phyloP scores from a whole-genome alignment of 306 rosid genomes.

The Fragaria nilgerrensis region DNA sequence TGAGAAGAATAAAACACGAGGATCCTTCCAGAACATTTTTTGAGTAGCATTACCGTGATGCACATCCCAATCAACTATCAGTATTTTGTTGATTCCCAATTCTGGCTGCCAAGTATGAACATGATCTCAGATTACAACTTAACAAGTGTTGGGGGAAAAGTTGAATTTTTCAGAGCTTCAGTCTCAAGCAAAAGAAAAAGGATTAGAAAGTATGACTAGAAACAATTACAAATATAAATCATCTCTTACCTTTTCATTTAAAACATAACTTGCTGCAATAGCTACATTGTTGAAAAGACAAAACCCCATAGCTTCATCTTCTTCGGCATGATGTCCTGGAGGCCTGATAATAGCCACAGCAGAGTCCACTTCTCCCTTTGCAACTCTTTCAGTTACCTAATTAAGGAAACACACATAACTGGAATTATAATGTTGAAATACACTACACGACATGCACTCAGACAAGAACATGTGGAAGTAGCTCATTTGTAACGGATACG shows the following conservation, averaged over 20 bases:
- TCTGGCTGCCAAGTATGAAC: slow-evolving; percentile 62
- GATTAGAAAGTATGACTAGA: neutral
- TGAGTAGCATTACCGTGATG: slow-evolving; percentile 99
- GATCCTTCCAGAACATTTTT: slow-evolving; percentile 81
- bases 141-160: neutral
- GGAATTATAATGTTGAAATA: slow-evolving; percentile 11
- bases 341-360: slow-evolving; percentile 91
- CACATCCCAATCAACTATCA: slow-evolving; percentile 97
- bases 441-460: neutral
- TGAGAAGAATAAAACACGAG: slow-evolving; percentile 90
- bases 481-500: neutral
- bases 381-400: slow-evolving; percentile 73
- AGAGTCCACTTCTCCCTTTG: slow-evolving; percentile 71
- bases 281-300: slow-evolving; percentile 94
- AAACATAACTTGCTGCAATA: slow-evolving; percentile 60
- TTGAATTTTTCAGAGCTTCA: neutral
- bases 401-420: slow-evolving; percentile 26
- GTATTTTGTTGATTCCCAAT: slow-evolving; percentile 62
- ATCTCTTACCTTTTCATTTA: slow-evolving; percentile 65
- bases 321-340: slow-evolving; percentile 98
- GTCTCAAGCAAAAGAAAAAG: neutral
- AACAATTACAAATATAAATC: slow-evolving; percentile 5
- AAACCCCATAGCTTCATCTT: slow-evolving; percentile 82
- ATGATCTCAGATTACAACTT: slow-evolving; percentile 18
- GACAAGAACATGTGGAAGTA: neutral